Evolutionary conservation across 495 filamentous ascomycete genomes (phyloP), one percentile per base, ranked within the genome.

Genomic region (Cenococcum geophilum): DNA sequence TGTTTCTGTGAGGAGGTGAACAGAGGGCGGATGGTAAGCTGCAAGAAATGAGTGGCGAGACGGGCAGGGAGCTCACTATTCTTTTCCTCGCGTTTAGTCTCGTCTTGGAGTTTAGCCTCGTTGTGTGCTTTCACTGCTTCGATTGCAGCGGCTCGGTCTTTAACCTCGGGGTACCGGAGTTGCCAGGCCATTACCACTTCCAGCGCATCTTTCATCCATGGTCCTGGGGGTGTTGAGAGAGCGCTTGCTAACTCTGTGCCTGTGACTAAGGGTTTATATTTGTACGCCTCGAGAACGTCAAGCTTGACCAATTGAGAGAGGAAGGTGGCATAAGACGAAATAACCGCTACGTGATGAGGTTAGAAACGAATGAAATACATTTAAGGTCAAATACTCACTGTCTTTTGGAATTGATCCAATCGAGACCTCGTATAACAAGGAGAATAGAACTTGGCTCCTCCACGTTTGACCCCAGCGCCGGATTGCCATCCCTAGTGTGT

Each of bases 121-220:
- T 36, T 55, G 50, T 40, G 22, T 10, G 47, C 25, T 55, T 65
- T 65, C 4, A 71, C 65, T n/a, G 56, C 83, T 62, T 89, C 82
- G 60, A 95, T 76, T 5, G 79, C 89, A 21, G 77, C 80, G 6
- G 78, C 70, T 18, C 84, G 78, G 55, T 88, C 83, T 5, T 76
- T 78, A 6, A 73, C 74, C 1, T 81, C 81, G 2, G 91, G 89
- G 70, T 97, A 82, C 34, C 86, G 77, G 27, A 97, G 76, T 75
- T 97, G 95, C 89, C 91, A 97, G 58, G 83, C 82, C 71, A 93
- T 79, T 32, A 85, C 83, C 16, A 86, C 74, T 8, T 88, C 83
- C 48, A 93, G 69, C 14, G 89, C 91, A 58, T 76, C 75, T 60
- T 81, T 80, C 79, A 91, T 83, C 92, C 92, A 97, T 14, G 78